A percentile compares a stretch with the other conserved stretches of the same genome.
Evolutionary conservation across 148 eudicot genomes (phyloP).

Genomic region (Agrostemma githago): DNA sequence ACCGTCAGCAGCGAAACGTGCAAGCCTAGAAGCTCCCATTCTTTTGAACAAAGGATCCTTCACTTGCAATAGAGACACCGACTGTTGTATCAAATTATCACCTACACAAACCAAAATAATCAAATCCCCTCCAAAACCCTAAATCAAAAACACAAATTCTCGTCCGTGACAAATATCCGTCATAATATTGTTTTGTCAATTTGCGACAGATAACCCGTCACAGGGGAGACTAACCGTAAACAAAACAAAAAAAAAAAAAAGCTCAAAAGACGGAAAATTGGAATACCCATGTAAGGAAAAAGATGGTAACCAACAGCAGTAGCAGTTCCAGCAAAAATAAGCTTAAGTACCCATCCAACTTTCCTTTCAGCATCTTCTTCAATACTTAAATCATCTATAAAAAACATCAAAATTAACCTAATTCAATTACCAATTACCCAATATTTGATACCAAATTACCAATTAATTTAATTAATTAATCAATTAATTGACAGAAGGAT

Average conservation of each 20-base stretch:
- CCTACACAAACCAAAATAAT: constrained; percentile 36
- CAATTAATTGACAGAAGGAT: too few species aligned
- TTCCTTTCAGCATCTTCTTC: constrained; percentile 90
- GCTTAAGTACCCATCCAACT: constrained; percentile 85
- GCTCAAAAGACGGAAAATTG: neutral
- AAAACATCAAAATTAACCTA: constrained; percentile 12
- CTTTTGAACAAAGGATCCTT: constrained; percentile 94
- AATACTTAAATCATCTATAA: constrained; percentile 51
- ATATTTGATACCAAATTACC: too few species aligned
- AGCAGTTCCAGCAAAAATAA: constrained; percentile 86
- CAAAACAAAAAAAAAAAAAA: constrained; percentile 1
- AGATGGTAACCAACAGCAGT: constrained; percentile 67
- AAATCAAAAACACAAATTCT: neutral
- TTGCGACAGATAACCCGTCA: too few species aligned
- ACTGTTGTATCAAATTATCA: constrained; percentile 80
- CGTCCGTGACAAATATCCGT: too few species aligned
- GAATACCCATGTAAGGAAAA: constrained; percentile 80
- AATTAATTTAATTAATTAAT: too few species aligned
- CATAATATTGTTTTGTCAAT: too few species aligned
- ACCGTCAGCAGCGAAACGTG: constrained; percentile 88
- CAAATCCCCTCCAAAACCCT: neutral
- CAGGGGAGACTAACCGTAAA: too few species aligned
- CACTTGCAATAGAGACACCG: constrained; percentile 78
- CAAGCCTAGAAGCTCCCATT: constrained; percentile 94
- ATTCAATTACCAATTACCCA: neutral